Evolutionary conservation across 2,329 filamentous ascomycete genomes (phyloP).

Genomic region (Lachnellula willkommii): DNA sequence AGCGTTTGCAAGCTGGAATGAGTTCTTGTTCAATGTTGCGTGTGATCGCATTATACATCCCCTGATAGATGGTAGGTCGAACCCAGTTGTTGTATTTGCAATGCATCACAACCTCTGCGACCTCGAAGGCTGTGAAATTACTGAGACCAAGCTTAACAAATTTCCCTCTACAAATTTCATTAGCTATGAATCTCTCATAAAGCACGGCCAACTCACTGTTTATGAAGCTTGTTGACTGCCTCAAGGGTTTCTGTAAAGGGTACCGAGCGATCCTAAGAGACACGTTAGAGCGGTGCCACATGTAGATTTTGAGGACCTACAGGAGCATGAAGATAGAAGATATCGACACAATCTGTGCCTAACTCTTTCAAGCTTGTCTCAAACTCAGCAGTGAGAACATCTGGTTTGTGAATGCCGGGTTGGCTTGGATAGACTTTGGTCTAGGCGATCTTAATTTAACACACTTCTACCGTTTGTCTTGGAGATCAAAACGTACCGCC

Average conservation of each 20-base stretch:
- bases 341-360: conserved; percentile 68
- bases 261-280: conserved; percentile 49
- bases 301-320: conserved; percentile 11
- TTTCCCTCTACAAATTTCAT: conserved; percentile 50
- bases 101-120: conserved; percentile 76
- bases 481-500: conserved; percentile 38
- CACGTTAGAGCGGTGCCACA: not conserved
- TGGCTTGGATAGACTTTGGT: conserved; percentile 69
- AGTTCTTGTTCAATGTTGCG: conserved; percentile 71
- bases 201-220: conserved; percentile 36
- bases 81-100: conserved; percentile 79
- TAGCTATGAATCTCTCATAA: not conserved
- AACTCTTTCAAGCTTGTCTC: conserved; percentile 67
- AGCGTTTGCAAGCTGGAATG: conserved; percentile 66
- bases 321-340: conserved; percentile 71
- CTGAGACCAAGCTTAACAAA: conserved; percentile 75
- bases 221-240: conserved; percentile 74
- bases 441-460: not conserved
- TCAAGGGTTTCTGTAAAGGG: conserved; percentile 77
- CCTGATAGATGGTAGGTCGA: conserved; percentile 65
- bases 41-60: conserved; percentile 80
- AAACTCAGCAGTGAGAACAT: conserved; percentile 59
- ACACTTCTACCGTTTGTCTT: not conserved
- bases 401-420: conserved; percentile 56
- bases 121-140: conserved; percentile 83